Evolutionary conservation across 2,329 filamentous ascomycete genomes (phyloP), one percentile per base, ranked within the genome.

Genomic region (Nemania sp.): DNA sequence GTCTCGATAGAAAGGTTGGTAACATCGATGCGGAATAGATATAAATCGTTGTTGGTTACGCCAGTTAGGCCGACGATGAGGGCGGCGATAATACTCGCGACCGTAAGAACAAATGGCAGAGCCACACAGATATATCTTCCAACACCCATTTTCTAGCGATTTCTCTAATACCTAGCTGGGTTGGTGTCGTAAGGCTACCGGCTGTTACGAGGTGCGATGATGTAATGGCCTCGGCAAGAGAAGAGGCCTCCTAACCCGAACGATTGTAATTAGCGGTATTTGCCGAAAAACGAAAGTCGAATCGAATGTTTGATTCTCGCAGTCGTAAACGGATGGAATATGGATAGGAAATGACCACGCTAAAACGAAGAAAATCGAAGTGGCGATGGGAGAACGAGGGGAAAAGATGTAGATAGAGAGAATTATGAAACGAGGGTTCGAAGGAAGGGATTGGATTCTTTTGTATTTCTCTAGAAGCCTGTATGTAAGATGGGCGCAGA

Each of bases 41-140:
- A 87, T 43, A 89, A 79, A 72, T 79, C 81, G 77, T 88, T 87
- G 82, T 86, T 84, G 65, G 84, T 80, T 43, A 90, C 82, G 65
- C 87, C 88, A 29, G 84, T 83, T 57, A 89, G 83, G 53, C 85
- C 84, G 18, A 84, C 87, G 54, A 89, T 82, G 69, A 90, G 80
- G 71, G 91, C 80, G 73, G 91, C 92, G 75, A 96, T 82, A 75
- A 98, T 85, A 67, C 92, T 91, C 71, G 87, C 92, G 75, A 96
- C 82, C 22, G 93, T 95, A 77, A 97, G 87, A 72, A 88, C 84
- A 82, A 97, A 94, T 68, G 95, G 95, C 84, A 94, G 84, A 81
- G 92, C 88, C 82, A 98, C 96, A 82, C 94, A 98, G 79, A 92
- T 84, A 76, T 95, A 89, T 77, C 95, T 89, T 74, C 93, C 94